These are phyloP conservation scores for Salvia hispanica DNA, from an alignment of 257 asterid genomes.

Conservation along the genomic window DNA sequence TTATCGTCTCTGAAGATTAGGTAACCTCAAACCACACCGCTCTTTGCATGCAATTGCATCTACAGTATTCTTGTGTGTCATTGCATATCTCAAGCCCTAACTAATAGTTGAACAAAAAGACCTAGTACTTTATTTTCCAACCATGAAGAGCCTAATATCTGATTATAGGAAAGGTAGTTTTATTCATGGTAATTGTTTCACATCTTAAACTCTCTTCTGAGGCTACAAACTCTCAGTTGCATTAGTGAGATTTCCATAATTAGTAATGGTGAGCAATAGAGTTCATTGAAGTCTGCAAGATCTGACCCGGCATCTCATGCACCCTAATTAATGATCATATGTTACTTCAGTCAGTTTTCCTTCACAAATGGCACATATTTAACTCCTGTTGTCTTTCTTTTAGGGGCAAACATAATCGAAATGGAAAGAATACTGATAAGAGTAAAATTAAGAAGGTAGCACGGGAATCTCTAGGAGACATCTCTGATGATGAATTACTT, in stretches of 20 bases:
- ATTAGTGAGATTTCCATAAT: conserved; percentile 11
- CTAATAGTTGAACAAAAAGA: background rate
- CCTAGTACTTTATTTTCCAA: background rate
- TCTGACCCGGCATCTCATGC: background rate
- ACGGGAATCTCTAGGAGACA: conserved; percentile 38
- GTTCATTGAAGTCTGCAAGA: background rate
- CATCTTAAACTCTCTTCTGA: conserved; percentile 17
- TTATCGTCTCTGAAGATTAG: conserved; percentile 60
- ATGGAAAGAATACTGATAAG: conserved; percentile 39
- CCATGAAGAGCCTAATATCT: background rate
- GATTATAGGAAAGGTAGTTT: conserved; percentile 3
- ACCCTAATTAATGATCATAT: conserved; percentile 3
- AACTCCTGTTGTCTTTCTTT: conserved; percentile 26
- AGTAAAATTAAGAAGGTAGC: conserved; percentile 40
- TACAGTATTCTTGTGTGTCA: conserved; percentile 14
- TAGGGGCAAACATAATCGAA: conserved; percentile 54
- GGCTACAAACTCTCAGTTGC: conserved; percentile 18
- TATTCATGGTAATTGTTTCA: background rate
- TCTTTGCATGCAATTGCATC: conserved; percentile 19
- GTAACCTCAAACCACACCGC: conserved; percentile 40
- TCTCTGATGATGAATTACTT: conserved; percentile 61
- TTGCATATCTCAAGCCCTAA: conserved; percentile 7
- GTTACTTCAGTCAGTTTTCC: conserved; percentile 1
- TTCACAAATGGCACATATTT: conserved; percentile 23
- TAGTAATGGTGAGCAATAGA: background rate